Conservation (phyloP, 345 rosid genomes). For the Citrus hindsii region DNA sequence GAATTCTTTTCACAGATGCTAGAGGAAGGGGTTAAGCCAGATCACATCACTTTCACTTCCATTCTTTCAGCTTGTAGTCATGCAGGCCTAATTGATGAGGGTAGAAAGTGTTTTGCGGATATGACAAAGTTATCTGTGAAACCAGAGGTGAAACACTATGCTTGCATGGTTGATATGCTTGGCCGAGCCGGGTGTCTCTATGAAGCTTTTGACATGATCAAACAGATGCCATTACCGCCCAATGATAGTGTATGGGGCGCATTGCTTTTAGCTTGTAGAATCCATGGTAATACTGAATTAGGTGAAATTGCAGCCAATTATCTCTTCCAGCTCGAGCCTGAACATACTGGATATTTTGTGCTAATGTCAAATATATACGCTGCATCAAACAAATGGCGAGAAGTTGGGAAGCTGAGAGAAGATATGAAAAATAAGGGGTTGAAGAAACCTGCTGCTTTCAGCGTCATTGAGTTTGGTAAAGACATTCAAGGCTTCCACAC, state of each 20-base stretch:
- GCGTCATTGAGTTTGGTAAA: constrained; percentile 39
- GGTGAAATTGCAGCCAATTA: constrained; percentile 46
- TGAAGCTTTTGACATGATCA: constrained; percentile 45
- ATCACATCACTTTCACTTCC: constrained; percentile 51
- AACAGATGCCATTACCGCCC: constrained; percentile 47
- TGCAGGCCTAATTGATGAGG: constrained; percentile 53
- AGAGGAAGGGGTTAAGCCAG: constrained; percentile 38
- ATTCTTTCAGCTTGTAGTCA: constrained; percentile 65
- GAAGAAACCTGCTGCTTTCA: constrained; percentile 56
- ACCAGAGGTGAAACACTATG: constrained; percentile 43
- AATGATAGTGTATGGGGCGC: constrained; percentile 58
- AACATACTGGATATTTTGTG: constrained; percentile 52
- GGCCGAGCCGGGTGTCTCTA: constrained; percentile 53
- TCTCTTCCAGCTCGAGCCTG: constrained; percentile 43
- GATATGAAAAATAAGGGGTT: constrained; percentile 46
- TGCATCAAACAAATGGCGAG: constrained; percentile 53
- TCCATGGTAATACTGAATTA: constrained; percentile 41
- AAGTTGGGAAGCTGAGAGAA: constrained; percentile 45
- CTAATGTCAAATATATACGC: constrained; percentile 58
- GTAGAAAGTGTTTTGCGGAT: constrained; percentile 41
- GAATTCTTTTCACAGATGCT: constrained; percentile 45
- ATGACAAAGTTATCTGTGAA: constrained; percentile 36
- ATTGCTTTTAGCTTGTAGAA: constrained; percentile 56
- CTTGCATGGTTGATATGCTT: constrained; percentile 66
- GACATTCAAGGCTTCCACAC: constrained; percentile 47